These are phyloP conservation scores for Croton setiger DNA, from an alignment of 441 rosid species.

Conservation along the genomic window DNA sequence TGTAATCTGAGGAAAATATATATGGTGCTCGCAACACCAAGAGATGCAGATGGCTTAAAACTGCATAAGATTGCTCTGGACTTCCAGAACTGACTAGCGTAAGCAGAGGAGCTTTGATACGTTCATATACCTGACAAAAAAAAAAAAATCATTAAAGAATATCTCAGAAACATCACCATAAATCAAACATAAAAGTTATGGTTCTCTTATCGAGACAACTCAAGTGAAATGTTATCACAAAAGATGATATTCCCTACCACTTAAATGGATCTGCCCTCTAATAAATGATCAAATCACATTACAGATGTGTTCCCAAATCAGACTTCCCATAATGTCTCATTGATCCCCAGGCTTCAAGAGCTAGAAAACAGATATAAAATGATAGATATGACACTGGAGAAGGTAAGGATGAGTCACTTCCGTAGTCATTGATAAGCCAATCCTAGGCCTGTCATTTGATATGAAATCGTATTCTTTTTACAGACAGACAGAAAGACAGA, in stretches of 20 bases:
- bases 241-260: neutral
- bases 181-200: slow-evolving; percentile 8
- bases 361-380: neutral
- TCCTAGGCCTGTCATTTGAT: neutral
- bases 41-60: slow-evolving; percentile 89
- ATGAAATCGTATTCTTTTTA: neutral
- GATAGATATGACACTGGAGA: neutral
- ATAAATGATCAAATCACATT: neutral
- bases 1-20: slow-evolving; percentile 83
- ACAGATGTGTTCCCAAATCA: neutral
- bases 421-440: neutral
- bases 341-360: neutral
- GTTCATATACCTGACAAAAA: slow-evolving; percentile 76
- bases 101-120: slow-evolving; percentile 94
- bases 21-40: slow-evolving; percentile 95
- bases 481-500: neutral
- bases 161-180: slow-evolving; percentile 14
- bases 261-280: neutral
- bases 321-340: neutral
- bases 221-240: slow-evolving; percentile 1
- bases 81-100: slow-evolving; percentile 98
- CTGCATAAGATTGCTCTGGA: slow-evolving; percentile 94
- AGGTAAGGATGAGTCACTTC: neutral
- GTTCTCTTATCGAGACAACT: slow-evolving; percentile 10
- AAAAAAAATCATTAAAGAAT: slow-evolving; percentile 22